Evolutionary conservation across 805 yeast genomes (phyloP), one percentile per base, ranked within the genome.

Genomic region (Spencermartinsiella europaea): DNA sequence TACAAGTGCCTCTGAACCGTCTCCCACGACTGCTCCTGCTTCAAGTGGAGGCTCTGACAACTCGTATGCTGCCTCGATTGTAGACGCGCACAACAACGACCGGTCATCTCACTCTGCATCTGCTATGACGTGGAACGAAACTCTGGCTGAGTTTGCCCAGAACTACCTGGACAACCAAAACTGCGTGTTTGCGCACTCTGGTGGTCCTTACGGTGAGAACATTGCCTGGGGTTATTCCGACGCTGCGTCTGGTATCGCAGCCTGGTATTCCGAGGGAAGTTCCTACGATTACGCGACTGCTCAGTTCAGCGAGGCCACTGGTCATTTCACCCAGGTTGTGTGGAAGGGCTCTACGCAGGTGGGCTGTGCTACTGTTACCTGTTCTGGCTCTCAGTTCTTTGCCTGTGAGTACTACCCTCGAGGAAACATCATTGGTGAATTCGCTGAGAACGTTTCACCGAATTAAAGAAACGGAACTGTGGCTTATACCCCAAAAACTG

Each of bases 281-380:
- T 42, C 60, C 4, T 84, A 82, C 68, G 66, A 76, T 59, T 80
- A 72, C 65, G 62, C 71, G 27, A 69, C 68, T 54, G 69, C 66
- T 1, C 52, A 48, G 28, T 64, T 69, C 64, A 56, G 71, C 38
- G 67, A 59, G 25, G 58, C 66, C 10, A 79, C 89, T 38, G 91
- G 91, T 40, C 95, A 87, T 65, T 87, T 85, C 67, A 84, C 95
- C 17, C 93, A 85, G 63, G 69, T 86, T 39, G 77, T 86, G 27
- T 86, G 95, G 95, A 74, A 72, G 53, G 63, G 68, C 21, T 69
- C 86, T 25, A 71, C 79, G 7, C 63, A 71, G 52, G 47, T 86
- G 14, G 95, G 95, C 16, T 86, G 95, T 69, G 93, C 83, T 44
- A 68, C 71, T 64, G 80, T 78, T 60, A 62, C 73, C 53, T 85